Percentiles rank a stretch among this genome's conserved stretches.
phyloP scores from a whole-genome alignment of 345 rosid genomes.

The Nasturtium officinale region DNA sequence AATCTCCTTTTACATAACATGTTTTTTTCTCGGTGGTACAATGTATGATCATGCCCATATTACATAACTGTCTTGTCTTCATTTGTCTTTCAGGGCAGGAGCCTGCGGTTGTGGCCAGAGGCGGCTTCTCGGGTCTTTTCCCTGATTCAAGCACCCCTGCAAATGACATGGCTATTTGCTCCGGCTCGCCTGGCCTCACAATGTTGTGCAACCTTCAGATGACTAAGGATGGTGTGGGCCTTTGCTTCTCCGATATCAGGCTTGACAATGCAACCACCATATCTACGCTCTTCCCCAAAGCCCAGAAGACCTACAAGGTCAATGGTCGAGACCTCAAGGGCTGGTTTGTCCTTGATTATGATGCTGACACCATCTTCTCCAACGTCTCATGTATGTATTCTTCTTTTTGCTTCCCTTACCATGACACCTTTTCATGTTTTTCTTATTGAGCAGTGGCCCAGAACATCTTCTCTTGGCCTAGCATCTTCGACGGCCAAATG shows the following conservation, averaged over 20 bases:
- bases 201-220: constrained; percentile 71
- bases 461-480: constrained; percentile 54
- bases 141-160: constrained; percentile 69
- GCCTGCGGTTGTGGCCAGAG: constrained; percentile 68
- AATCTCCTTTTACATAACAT: neutral
- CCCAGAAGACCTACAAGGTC: constrained; percentile 49
- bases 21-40: neutral
- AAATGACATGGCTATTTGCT: constrained; percentile 42
- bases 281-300: constrained; percentile 41
- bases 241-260: constrained; percentile 61
- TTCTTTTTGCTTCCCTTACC: constrained; percentile 4
- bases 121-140: constrained; percentile 80
- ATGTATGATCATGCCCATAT: neutral
- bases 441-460: constrained; percentile 57
- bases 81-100: constrained; percentile 50
- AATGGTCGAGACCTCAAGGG: constrained; percentile 63
- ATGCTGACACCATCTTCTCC: constrained; percentile 41
- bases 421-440: constrained; percentile 20
- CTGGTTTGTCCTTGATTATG: constrained; percentile 66
- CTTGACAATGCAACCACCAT: constrained; percentile 69
- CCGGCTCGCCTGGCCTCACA: constrained; percentile 44
- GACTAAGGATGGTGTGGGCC: constrained; percentile 64
- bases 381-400: constrained; percentile 52
- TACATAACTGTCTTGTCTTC: neutral
- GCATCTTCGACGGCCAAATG: constrained; percentile 52